phyloP scores from a whole-genome alignment of 192 early-diverging fungal genomes.

The Anaeromyces robustus region DNA sequence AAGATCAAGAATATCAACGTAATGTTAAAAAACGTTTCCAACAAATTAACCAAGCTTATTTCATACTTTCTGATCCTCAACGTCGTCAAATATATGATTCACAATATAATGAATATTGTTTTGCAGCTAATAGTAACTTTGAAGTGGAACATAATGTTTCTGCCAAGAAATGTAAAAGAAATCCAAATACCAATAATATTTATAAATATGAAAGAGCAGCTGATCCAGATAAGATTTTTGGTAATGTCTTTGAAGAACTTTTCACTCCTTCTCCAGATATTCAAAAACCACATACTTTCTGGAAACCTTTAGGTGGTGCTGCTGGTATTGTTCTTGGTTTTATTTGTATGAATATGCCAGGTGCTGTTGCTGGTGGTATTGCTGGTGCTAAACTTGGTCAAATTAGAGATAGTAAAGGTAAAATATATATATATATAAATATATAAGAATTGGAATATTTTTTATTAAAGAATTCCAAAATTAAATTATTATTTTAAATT shows the following conservation, averaged over 20 bases:
- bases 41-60: background rate
- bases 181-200: background rate
- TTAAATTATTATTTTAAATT: too few relatives aligned
- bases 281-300: conserved; percentile 33
- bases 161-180: background rate
- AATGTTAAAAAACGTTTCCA: background rate
- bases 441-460: too few relatives aligned
- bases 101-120: background rate
- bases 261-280: conserved; percentile 47
- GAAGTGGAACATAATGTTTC: background rate
- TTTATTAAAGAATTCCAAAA: too few relatives aligned
- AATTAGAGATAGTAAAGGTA: conserved; percentile 48
- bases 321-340: conserved; percentile 62
- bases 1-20: background rate
- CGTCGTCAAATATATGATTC: background rate
- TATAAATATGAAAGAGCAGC: conserved; percentile 7
- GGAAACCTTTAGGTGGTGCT: conserved; percentile 47
- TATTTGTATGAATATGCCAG: conserved; percentile 46
- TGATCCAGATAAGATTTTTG: conserved; percentile 51
- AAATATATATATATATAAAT: background rate
- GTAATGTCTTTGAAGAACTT: conserved; percentile 68
- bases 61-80: background rate
- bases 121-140: background rate
- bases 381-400: conserved; percentile 41
- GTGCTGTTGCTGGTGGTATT: conserved; percentile 17